Conservation (phyloP, 345 rosid species). For the Erysimum cheiranthoides region DNA sequence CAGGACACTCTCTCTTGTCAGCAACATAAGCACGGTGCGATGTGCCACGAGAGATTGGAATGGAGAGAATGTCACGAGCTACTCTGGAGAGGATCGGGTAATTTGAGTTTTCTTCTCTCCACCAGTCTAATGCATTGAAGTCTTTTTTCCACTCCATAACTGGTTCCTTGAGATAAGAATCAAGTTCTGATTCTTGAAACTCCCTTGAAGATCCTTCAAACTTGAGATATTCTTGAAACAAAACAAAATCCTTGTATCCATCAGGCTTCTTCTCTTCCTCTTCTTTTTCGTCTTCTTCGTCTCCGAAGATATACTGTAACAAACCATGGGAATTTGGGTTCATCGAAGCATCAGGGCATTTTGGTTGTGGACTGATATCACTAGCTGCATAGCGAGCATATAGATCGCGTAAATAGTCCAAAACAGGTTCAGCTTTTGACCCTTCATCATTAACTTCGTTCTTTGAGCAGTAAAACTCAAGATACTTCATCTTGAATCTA, state of each 20-base stretch:
- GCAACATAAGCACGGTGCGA: constrained; percentile 45
- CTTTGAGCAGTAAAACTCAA: constrained; percentile 70
- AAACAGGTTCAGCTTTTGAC: constrained; percentile 58
- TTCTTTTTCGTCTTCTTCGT: background rate
- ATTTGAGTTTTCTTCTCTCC: constrained; percentile 70
- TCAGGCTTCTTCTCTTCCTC: constrained; percentile 37
- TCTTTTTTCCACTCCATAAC: constrained; percentile 69
- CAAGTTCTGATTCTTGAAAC: constrained; percentile 62
- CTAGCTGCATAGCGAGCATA: constrained; percentile 52
- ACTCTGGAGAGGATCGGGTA: constrained; percentile 77
- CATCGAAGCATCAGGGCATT: constrained; percentile 30
- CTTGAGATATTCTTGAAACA: constrained; percentile 70
- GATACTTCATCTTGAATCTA: constrained; percentile 78
- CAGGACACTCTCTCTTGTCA: constrained; percentile 43
- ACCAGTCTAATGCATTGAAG: constrained; percentile 76
- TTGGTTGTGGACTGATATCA: constrained; percentile 40
- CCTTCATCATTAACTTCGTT: constrained; percentile 66
- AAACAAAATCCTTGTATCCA: constrained; percentile 47
- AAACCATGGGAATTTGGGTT: background rate
- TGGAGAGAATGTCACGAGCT: constrained; percentile 79
- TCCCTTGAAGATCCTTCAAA: constrained; percentile 67
- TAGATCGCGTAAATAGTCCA: constrained; percentile 70
- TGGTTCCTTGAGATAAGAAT: constrained; percentile 80
- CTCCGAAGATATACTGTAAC: background rate
- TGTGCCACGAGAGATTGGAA: constrained; percentile 57